phyloP scores from a whole-genome alignment of 2,329 filamentous ascomycete species.

The Neonectria ditissima region DNA sequence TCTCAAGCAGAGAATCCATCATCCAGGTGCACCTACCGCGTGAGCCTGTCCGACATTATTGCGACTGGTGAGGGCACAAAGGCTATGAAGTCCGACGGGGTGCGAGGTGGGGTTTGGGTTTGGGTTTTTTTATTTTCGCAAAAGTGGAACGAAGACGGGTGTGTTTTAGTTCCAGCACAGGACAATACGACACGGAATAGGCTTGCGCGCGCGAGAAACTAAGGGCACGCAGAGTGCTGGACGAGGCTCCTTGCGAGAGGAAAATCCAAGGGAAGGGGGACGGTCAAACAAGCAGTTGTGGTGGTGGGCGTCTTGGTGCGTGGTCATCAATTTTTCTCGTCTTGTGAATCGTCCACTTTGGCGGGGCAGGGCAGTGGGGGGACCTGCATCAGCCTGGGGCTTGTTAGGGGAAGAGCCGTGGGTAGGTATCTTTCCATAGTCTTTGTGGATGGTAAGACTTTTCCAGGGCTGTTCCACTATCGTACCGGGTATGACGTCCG shows the following conservation, averaged over 20 bases:
- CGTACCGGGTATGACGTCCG: slow-evolving; percentile 15
- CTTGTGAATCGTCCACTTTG: slow-evolving; percentile 54
- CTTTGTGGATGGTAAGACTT: slow-evolving; percentile 15
- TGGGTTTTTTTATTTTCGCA: slow-evolving; percentile 29
- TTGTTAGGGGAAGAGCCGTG: slow-evolving; percentile 6
- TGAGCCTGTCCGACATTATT: slow-evolving; percentile 92
- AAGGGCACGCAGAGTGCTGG: slow-evolving; percentile 39
- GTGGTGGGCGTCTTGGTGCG: slow-evolving; percentile 38
- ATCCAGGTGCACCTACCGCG: slow-evolving; percentile 74
- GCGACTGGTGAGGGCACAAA: slow-evolving; percentile 38
- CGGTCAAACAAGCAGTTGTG: slow-evolving; percentile 30
- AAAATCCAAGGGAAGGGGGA: slow-evolving; percentile 28
- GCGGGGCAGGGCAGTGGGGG: slow-evolving; percentile 47
- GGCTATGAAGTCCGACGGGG: slow-evolving; percentile 22
- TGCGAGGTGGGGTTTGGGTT: slow-evolving; percentile 36
- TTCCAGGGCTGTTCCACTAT: slow-evolving; percentile 4
- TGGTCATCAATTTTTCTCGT: slow-evolving; percentile 56
- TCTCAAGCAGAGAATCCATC: background rate
- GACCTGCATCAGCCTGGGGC: background rate
- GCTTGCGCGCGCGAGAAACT: slow-evolving; percentile 37
- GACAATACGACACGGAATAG: slow-evolving; percentile 19
- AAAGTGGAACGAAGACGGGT: slow-evolving; percentile 29
- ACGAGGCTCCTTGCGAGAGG: slow-evolving; percentile 35
- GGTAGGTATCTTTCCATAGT: background rate
- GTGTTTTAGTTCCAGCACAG: slow-evolving; percentile 18